Conservation (phyloP, 208 protist species). For the Giardia duodenalis region DNA sequence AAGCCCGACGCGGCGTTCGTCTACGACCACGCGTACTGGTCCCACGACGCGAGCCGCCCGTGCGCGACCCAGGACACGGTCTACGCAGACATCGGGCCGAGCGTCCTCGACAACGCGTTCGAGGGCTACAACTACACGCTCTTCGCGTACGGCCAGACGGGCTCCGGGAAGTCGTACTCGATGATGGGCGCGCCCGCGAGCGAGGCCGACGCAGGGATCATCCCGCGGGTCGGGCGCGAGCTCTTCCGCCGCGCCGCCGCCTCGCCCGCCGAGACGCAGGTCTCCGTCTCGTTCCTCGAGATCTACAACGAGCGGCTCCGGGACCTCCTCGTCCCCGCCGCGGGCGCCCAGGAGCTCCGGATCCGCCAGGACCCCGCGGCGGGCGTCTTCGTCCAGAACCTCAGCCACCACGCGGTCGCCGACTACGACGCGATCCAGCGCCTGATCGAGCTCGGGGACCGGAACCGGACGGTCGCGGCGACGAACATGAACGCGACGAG, state of each 20-base stretch:
- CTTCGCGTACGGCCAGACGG: conserved; percentile 43
- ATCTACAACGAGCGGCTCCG: conserved; percentile 47
- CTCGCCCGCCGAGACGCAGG: neutral
- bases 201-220: neutral
- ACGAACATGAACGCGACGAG: conserved; percentile 16
- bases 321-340: conserved; percentile 31
- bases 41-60: neutral
- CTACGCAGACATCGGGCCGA: neutral
- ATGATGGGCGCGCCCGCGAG: conserved; percentile 51
- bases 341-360: neutral
- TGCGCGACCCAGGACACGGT: conserved; percentile 45
- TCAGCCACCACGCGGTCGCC: neutral
- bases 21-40: conserved; percentile 11
- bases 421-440: neutral
- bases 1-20: neutral
- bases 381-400: conserved; percentile 25
- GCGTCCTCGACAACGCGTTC: conserved; percentile 10
- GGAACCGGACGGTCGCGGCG: neutral
- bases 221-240: neutral
- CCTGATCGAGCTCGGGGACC: neutral
- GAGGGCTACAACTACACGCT: conserved; percentile 26
- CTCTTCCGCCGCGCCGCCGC: neutral
- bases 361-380: neutral
- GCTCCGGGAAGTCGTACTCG: conserved; percentile 49
- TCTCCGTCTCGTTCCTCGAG: conserved; percentile 38